Base-by-base conservation (phyloP, 176 grass and related monocot genomes). In the Paspalum notatum region DNA sequence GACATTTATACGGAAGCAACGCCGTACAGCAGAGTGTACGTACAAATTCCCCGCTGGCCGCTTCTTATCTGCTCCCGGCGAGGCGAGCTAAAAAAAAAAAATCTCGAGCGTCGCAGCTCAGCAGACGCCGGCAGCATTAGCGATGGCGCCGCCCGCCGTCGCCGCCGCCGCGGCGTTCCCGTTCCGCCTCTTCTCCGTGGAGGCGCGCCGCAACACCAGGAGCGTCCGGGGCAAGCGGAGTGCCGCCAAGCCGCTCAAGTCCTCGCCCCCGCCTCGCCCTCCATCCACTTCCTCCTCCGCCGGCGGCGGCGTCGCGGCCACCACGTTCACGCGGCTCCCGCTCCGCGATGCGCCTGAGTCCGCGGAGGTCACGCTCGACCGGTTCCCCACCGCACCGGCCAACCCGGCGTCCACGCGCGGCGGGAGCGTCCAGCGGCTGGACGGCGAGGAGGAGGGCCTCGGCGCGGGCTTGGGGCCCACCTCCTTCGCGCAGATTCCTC, bases 291-390 rank as follows among this genome's bases (percentile, higher is more conserved):
- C 85, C 59, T 46, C 63, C 68, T 39, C 14, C 42, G 18, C 0
- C 26, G 74, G 65, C 22, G 71, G 86, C 68, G 85, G 55, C 80
- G 83, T 76, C 57, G 71, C 80, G 21, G 84, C 94, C 54, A 94
- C 91, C 47, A 97, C 94, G 27, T 97, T 93, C 89, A 91, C 84
- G 8, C 78, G 89, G 32, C 94, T 97, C n/a, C 92, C 92, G 5
- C 76, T 89, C 48, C 69, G 87, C 16, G 80, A 90, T 48, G 74
- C 85, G 10, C 25, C 59, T 3, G 74, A 72, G 9, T 66, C 82
- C 1, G 14, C 22, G 2, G 94, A 90, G 86, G 62, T 98, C 74
- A 83, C 91, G 38, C 78, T 93, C 48, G 91, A 93, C 7, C 78
- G 86, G 41, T 93, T 90, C 65, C 80, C 84, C 50, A 79, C 71